Evolutionary conservation across 2,329 filamentous ascomycete species (phyloP), one percentile per base, ranked within the genome.

Genomic region (Orbilia javanica): DNA sequence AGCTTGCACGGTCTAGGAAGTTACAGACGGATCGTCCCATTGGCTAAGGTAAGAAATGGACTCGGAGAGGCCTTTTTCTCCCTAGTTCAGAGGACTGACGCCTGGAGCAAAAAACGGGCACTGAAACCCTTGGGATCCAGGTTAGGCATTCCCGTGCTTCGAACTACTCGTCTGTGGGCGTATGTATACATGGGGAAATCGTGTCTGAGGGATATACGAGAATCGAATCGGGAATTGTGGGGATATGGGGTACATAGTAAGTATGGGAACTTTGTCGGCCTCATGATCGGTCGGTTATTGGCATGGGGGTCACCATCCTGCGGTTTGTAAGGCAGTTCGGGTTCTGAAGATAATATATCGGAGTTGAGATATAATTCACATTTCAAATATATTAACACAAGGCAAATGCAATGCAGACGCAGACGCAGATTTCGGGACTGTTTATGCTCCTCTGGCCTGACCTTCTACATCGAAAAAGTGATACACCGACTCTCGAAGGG

Each of bases 211-310:
- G 69, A 73, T 73, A 73, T 73, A 64, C 34, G 44, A 60, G 20
- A 60, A 60, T 42, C 29, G 39, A 53, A 65, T 55, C 57, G 60
- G 46, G 68, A 34, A 53, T 55, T 72, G 69, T 73, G 69, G 69
- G 57, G 68, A 50, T 73, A 73, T 73, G 69, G 69, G 69, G 69
- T 72, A 42, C 66, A 62, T 63, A 60, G 69, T 72, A 42, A 53
- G 52, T 63, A 73, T 11, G 48, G 31, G 44, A 55, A 39, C 46
- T n/a, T 60, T 34, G 55, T 69, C 44, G 57, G 18, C 48, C 69
- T 66, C 69, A 57, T 66, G 69, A 73, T 73, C 69, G 34, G 34
- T 64, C 31, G 10, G 15, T 39, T 13, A 29, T 34, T 46, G 25
- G 39, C 39, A 64, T 34, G 60, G 60, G 60, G 60, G 60, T 48